phyloP scores from a whole-genome alignment of 164 flowering plant genomes.

The Umbilicus rupestris region DNA sequence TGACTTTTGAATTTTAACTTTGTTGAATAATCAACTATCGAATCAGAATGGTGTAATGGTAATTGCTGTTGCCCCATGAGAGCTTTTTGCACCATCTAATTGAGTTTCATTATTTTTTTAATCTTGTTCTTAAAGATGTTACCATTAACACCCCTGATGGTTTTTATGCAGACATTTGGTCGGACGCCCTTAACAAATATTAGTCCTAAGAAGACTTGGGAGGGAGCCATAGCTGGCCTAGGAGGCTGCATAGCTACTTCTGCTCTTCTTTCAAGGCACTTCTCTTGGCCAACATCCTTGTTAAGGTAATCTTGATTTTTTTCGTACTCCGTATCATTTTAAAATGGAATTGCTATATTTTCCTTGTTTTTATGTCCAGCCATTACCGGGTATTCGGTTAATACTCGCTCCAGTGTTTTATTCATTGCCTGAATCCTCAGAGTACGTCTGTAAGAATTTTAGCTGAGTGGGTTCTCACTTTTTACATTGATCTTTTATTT shows the following conservation, averaged over 20 bases:
- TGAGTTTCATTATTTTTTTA: background rate
- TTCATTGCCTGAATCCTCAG: background rate
- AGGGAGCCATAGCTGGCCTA: constrained; percentile 80
- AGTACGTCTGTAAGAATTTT: background rate
- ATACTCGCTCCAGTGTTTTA: background rate
- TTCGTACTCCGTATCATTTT: background rate
- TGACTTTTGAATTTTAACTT: background rate
- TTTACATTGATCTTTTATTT: background rate
- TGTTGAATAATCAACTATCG: background rate
- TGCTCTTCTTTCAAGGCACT: constrained; percentile 47
- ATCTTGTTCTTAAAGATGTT: background rate
- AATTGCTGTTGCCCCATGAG: background rate
- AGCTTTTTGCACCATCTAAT: background rate
- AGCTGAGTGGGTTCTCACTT: background rate
- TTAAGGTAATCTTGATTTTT: constrained; percentile 39
- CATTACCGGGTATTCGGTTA: background rate
- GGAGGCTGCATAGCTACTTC: constrained; percentile 72
- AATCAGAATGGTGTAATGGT: too few species aligned
- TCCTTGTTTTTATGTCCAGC: background rate
- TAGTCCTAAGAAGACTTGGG: constrained; percentile 99
- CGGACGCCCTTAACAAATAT: constrained; percentile 78
- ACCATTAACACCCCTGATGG: background rate
- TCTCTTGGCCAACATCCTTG: constrained; percentile 75
- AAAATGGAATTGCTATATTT: background rate
- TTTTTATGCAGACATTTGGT: constrained; percentile 70